Evolutionary conservation across 108 stramenopile species (phyloP).

Genomic region (Epithemia pelagica): DNA sequence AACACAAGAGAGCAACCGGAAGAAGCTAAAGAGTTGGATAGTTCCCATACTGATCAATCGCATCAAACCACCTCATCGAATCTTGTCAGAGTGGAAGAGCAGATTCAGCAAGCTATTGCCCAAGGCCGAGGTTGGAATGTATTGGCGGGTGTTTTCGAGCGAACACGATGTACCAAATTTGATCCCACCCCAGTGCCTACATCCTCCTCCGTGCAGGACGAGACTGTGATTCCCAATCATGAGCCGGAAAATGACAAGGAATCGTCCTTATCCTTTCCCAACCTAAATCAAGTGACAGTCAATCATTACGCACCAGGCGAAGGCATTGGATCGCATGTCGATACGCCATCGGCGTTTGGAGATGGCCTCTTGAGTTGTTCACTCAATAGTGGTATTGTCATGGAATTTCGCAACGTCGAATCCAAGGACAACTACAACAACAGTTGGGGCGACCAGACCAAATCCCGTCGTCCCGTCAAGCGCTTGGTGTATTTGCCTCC

Average conservation of each 20-base stretch:
- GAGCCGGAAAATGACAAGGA: constrained; percentile 7
- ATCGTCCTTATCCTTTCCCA: constrained; percentile 16
- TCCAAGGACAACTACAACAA: not conserved
- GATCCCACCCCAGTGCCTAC: too few relatives aligned
- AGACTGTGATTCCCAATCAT: constrained; percentile 6
- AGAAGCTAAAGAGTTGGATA: constrained; percentile 22
- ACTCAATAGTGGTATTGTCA: constrained; percentile 69
- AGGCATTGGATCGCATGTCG: constrained; percentile 87
- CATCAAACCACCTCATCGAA: too few relatives aligned
- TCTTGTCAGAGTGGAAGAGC: constrained; percentile 10
- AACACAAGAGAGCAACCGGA: constrained; percentile 16
- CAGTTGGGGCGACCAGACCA: not conserved
- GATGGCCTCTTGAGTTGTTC: constrained; percentile 79
- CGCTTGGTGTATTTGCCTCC: constrained; percentile 73
- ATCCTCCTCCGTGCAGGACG: too few relatives aligned
- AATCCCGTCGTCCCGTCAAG: constrained; percentile 7
- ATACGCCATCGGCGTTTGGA: constrained; percentile 79
- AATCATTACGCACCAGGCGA: constrained; percentile 81
- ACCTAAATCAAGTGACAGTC: constrained; percentile 79
- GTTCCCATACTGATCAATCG: too few relatives aligned
- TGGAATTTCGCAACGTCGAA: constrained; percentile 66
- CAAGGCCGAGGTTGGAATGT: constrained; percentile 67
- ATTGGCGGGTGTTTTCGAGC: constrained; percentile 60
- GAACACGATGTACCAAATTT: constrained; percentile 42
- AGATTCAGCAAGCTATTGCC: constrained; percentile 18